phyloP scores from a whole-genome alignment of 2,329 filamentous ascomycete genomes.

The Xenoacremonium recifei region DNA sequence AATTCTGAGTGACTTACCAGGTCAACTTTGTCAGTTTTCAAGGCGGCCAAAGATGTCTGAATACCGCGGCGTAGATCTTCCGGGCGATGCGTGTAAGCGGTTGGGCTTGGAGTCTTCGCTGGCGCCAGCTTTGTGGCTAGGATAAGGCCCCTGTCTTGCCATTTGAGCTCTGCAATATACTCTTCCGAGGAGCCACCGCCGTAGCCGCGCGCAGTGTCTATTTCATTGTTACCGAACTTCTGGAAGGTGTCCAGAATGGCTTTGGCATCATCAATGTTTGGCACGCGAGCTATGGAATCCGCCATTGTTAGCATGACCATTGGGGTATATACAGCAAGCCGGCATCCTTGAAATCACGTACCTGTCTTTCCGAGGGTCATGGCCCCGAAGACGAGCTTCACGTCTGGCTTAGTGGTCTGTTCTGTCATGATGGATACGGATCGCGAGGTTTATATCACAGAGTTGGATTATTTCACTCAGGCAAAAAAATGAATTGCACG shows the following conservation, averaged over 20 bases:
- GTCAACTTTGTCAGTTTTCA: conserved; percentile 16
- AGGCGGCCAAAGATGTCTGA: conserved; percentile 8
- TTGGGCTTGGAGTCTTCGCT: conserved; percentile 3
- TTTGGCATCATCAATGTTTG: neutral
- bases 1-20: no score
- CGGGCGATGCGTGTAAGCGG: conserved; percentile 2
- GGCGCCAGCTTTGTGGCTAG: conserved; percentile 61
- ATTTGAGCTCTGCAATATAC: conserved; percentile 63
- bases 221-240: conserved; percentile 52
- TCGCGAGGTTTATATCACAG: no score
- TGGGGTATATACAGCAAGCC: no score
- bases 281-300: no score
- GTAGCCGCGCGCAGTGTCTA: conserved; percentile 71
- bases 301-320: no score
- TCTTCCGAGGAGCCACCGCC: conserved; percentile 64
- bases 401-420: no score
- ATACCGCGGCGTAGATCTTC: conserved; percentile 3
- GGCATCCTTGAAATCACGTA: no score
- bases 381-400: no score
- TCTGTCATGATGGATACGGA: no score
- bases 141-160: conserved; percentile 65
- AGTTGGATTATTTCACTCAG: no score
- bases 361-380: no score
- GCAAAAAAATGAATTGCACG: no score
- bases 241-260: conserved; percentile 1